Percentiles rank a stretch among this genome's conserved stretches.
Evolutionary conservation across 2,329 filamentous ascomycete species (phyloP).

Genomic region (Fusarium sp.): DNA sequence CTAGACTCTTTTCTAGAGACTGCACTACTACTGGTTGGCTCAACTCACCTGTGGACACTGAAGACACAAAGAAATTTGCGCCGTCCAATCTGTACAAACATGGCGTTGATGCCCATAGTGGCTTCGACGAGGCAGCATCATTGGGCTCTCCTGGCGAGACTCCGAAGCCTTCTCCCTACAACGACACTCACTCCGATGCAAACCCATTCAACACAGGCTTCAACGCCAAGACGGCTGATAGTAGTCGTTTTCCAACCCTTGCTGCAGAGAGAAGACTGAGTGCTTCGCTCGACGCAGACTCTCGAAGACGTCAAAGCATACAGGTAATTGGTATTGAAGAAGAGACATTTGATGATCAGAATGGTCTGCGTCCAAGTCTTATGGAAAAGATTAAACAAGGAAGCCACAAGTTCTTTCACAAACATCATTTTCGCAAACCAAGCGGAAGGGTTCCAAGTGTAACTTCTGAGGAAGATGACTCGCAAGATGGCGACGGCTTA

Average conservation of each 20-base stretch:
- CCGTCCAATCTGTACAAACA: conserved; percentile 45
- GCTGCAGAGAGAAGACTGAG: conserved; percentile 39
- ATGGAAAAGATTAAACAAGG: conserved; percentile 49
- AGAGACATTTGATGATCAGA: conserved; percentile 16
- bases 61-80: conserved; percentile 18
- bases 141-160: conserved; percentile 25
- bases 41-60: conserved; percentile 40
- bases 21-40: conserved; percentile 52
- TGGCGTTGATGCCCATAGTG: conserved; percentile 51
- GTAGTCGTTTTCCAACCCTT: neutral
- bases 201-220: conserved; percentile 41
- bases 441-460: conserved; percentile 15
- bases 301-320: conserved; percentile 47
- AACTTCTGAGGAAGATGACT: conserved; percentile 4
- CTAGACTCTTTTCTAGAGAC: conserved; percentile 49
- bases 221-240: neutral
- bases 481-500: neutral
- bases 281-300: conserved; percentile 43
- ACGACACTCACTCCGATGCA: conserved; percentile 40
- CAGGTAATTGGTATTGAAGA: conserved; percentile 23
- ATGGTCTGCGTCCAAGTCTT: conserved; percentile 43
- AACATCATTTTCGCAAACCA: conserved; percentile 36
- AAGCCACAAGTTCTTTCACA: conserved; percentile 44
- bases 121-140: conserved; percentile 17
- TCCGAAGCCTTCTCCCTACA: conserved; percentile 19